Conservation (phyloP, 1,284 basidiomycete species). For the Cystobasidium sp. region DNA sequence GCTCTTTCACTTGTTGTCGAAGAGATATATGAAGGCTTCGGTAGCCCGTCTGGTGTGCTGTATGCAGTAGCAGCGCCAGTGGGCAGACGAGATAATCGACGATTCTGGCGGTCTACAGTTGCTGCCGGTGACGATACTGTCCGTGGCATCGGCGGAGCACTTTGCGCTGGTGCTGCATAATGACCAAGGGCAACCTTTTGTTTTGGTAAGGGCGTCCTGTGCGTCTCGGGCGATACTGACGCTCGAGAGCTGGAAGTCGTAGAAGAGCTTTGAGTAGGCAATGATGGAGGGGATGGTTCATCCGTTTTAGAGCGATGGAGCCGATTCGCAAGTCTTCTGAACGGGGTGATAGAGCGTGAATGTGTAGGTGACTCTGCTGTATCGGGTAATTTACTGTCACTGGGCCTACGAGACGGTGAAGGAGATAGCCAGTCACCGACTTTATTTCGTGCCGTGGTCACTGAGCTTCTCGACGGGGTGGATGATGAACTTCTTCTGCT, state of each 20-base stretch:
- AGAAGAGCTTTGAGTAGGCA: not conserved
- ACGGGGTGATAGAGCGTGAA: conserved; percentile 26
- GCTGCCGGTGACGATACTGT: conserved; percentile 1
- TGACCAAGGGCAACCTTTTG: not conserved
- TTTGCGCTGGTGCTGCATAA: conserved; percentile 1
- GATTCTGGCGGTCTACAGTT: not conserved
- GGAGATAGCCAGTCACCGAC: conserved; percentile 40
- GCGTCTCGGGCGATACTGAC: conserved; percentile 2
- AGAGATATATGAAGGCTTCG: conserved; percentile 1
- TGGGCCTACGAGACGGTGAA: not conserved
- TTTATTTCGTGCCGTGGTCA: conserved; percentile 10
- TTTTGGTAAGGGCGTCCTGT: not conserved
- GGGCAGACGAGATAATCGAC: not conserved
- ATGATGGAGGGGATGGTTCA: conserved; percentile 9
- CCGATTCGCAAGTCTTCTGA: conserved; percentile 30
- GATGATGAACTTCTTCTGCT: conserved; percentile 25
- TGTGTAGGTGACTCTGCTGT: conserved; percentile 13
- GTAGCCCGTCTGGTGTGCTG: not conserved
- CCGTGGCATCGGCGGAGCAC: conserved; percentile 8
- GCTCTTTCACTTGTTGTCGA: conserved; percentile 33
- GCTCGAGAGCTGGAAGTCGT: conserved; percentile 20
- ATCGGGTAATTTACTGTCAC: not conserved
- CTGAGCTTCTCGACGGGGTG: conserved; percentile 1
- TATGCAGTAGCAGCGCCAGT: not conserved
- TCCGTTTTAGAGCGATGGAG: conserved; percentile 20